Evolutionary conservation across 169 alveolate genomes (phyloP), one percentile per base, ranked within the genome.

Genomic region (Cryptosporidium xiaoi): DNA sequence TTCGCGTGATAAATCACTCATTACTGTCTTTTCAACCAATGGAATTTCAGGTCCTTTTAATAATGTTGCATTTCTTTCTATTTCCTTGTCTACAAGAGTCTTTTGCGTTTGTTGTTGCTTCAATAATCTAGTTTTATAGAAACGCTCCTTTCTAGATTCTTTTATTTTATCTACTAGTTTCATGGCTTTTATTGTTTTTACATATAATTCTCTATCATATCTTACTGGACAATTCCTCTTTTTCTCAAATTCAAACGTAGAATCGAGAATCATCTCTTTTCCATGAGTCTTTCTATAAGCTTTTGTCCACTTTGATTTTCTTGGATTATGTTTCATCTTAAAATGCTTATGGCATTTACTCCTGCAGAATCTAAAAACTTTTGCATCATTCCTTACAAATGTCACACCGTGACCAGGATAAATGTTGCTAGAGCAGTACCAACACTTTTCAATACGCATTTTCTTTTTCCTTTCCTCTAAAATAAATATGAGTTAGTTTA

Each of bases 351-450:
- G 99, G 92, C 99, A 98, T 90, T 98, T 98, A 58, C 99, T 95
- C 27, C 99, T 94, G 93, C 99, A 98, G 92, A 98, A 98, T 31
- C 98, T 96, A 92, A 98, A 98, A 31, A 96, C 84, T 92, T 97
- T 98, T 62, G 98, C 96, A 93, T 98, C 99, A 85, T 98, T 98
- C 60, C 99, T 92, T 64, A 97, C 99, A 89, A 98, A 98, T 62
- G 93, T 95, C 44, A 97, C 96, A 58, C 99, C 99, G 82, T 98
- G 99, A 40, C 99, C 99, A 53, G 99, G 99, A 68, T 97, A 97
- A 24, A 97, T 94, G 65, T 97, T 96, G 62, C 98, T 95, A 66
- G 99, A 96, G 91, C 99, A 97, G 90, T 95, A 96, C 96, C 98
- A 97, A 91, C 99, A 97, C 84, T 96, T 96, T 91, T 97, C 98